Evolutionary conservation across 176 grass and related monocot genomes (phyloP).

Genomic region (Coix lacrymajobi): DNA sequence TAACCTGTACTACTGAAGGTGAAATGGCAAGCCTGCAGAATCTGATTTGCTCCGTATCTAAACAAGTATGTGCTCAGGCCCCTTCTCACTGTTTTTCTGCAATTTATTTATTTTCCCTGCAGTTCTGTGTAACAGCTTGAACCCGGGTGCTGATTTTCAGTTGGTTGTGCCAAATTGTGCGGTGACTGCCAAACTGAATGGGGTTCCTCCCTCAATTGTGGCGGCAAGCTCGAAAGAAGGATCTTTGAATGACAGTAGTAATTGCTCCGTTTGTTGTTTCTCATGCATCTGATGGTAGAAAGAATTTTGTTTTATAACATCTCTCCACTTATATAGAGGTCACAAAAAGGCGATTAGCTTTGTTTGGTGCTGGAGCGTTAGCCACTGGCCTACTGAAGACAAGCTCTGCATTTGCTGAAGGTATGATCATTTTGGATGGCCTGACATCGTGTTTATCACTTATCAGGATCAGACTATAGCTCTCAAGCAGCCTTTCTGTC

Average conservation of each 20-base stretch:
- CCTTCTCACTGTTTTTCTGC: background rate
- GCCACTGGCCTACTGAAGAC: slow-evolving; percentile 33
- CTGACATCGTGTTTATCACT: background rate
- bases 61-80: slow-evolving; percentile 39
- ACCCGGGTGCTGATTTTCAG: slow-evolving; percentile 29
- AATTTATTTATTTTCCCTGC: background rate
- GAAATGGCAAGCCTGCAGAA: slow-evolving; percentile 63
- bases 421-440: slow-evolving; percentile 33
- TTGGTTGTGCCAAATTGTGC: slow-evolving; percentile 37
- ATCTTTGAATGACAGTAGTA: slow-evolving; percentile 47
- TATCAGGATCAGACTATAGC: background rate
- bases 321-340: slow-evolving; percentile 40
- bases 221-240: slow-evolving; percentile 32
- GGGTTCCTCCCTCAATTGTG: slow-evolving; percentile 22
- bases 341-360: slow-evolving; percentile 50
- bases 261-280: background rate
- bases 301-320: background rate
- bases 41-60: slow-evolving; percentile 49
- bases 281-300: background rate
- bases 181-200: slow-evolving; percentile 18
- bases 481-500: background rate
- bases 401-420: slow-evolving; percentile 63
- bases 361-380: slow-evolving; percentile 61
- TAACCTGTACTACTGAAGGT: background rate
- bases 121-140: background rate